Conservation (phyloP, 306 rosid species). For the Potentilla sterilis region DNA sequence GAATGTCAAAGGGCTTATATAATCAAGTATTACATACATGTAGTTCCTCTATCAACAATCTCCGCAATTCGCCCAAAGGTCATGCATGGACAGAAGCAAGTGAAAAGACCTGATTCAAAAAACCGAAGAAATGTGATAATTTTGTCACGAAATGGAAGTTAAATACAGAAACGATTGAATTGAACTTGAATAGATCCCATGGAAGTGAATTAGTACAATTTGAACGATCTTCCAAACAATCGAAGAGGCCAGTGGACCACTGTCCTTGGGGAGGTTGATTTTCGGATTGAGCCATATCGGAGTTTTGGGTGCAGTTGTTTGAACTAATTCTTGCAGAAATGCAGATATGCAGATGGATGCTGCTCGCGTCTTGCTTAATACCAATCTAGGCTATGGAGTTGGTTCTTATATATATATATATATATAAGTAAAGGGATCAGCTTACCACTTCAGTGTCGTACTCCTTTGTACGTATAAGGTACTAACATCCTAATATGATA, state of each 20-base stretch:
- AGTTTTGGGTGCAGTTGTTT: not conserved
- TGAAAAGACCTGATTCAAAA: slow-evolving; percentile 10
- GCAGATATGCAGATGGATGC: not conserved
- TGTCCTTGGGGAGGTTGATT: slow-evolving; percentile 18
- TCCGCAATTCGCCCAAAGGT: slow-evolving; percentile 30
- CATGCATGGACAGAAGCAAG: slow-evolving; percentile 31
- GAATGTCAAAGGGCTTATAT: not conserved
- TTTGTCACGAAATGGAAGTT: not conserved
- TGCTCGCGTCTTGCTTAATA: not conserved
- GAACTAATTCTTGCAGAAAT: not conserved
- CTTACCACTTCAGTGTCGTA: not conserved
- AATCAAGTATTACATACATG: slow-evolving; percentile 9
- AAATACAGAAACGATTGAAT: not conserved
- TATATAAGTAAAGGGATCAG: not conserved
- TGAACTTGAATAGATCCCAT: not conserved
- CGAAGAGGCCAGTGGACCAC: slow-evolving; percentile 37
- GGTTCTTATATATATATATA: not conserved
- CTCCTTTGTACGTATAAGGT: not conserved
- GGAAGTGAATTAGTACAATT: slow-evolving; percentile 15
- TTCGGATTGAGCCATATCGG: not conserved
- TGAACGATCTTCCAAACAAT: slow-evolving; percentile 26
- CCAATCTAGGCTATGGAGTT: not conserved
- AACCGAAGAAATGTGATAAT: not conserved
- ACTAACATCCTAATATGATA: too few species aligned
- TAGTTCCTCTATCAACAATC: slow-evolving; percentile 30